A percentile compares a stretch with the other conserved stretches of the same genome.
phyloP scores from a whole-genome alignment of 306 rosid species.

The Luffa acutangula region DNA sequence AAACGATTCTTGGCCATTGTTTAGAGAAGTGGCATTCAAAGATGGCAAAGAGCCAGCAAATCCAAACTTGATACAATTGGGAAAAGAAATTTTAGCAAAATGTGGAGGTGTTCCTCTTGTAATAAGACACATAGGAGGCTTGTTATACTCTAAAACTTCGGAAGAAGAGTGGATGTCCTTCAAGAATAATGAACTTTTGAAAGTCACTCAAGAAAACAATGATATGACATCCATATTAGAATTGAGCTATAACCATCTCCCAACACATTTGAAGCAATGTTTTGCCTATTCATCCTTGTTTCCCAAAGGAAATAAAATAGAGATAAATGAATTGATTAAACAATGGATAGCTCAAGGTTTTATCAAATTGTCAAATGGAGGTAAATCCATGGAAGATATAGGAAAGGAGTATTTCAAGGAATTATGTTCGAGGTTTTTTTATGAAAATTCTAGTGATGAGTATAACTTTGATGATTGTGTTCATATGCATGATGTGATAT shows the following conservation, averaged over 20 bases:
- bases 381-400: conserved; percentile 20
- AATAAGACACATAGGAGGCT: conserved; percentile 24
- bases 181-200: conserved; percentile 19
- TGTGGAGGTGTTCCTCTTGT: conserved; percentile 47
- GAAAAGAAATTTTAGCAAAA: conserved; percentile 23
- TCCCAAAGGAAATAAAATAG: conserved; percentile 16
- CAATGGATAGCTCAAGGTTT: conserved; percentile 29
- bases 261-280: not conserved
- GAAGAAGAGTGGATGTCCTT: conserved; percentile 16
- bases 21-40: conserved; percentile 11
- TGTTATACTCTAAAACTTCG: conserved; percentile 14
- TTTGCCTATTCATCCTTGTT: conserved; percentile 32
- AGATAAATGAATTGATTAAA: conserved; percentile 13
- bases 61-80: conserved; percentile 11
- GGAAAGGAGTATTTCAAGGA: conserved; percentile 26
- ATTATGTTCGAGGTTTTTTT: conserved; percentile 32
- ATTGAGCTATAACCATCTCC: conserved; percentile 9
- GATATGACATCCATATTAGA: conserved; percentile 13
- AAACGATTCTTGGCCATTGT: conserved; percentile 21
- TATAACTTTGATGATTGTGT: not conserved
- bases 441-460: conserved; percentile 3
- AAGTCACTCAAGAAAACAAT: not conserved
- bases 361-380: conserved; percentile 8
- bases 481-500: conserved; percentile 35
- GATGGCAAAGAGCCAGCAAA: not conserved